Conservation (phyloP, 1,284 basidiomycete genomes). For the Lentinus polychrous region DNA sequence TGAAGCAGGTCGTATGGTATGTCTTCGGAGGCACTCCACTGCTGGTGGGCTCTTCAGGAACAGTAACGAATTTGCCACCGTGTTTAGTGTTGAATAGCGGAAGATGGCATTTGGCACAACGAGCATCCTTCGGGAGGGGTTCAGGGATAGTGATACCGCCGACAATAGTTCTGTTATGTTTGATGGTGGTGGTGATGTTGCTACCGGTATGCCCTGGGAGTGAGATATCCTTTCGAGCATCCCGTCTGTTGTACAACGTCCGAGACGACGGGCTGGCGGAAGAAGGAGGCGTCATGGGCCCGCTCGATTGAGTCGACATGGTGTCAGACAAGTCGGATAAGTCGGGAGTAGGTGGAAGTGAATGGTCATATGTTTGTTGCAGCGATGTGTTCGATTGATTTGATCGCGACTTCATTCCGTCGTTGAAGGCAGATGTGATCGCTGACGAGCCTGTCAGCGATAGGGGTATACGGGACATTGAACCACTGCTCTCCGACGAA, state of each 20-base stretch:
- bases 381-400: slow-evolving; percentile 18
- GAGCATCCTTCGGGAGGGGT: slow-evolving; percentile 21
- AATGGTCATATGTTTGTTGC: slow-evolving; percentile 19
- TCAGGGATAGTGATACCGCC: slow-evolving; percentile 19
- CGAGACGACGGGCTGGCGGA: slow-evolving; percentile 27
- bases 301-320: slow-evolving; percentile 39
- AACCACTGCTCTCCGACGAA: slow-evolving; percentile 6
- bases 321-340: slow-evolving; percentile 56
- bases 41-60: slow-evolving; percentile 46
- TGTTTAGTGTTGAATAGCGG: slow-evolving; percentile 50
- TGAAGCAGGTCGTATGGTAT: slow-evolving; percentile 71
- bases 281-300: slow-evolving; percentile 47
- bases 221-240: background rate
- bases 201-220: background rate
- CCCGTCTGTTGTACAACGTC: background rate
- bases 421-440: background rate
- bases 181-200: slow-evolving; percentile 13
- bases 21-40: slow-evolving; percentile 38
- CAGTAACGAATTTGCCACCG: slow-evolving; percentile 57
- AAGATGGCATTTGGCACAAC: slow-evolving; percentile 50
- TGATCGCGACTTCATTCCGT: background rate
- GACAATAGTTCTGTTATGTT: slow-evolving; percentile 14
- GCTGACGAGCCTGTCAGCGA: background rate
- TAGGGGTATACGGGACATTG: slow-evolving; percentile 18
- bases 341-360: slow-evolving; percentile 48